These are phyloP conservation scores for Chytriomyces confervae DNA, from an alignment of 192 early-diverging fungal genomes.

Conservation along the genomic window DNA sequence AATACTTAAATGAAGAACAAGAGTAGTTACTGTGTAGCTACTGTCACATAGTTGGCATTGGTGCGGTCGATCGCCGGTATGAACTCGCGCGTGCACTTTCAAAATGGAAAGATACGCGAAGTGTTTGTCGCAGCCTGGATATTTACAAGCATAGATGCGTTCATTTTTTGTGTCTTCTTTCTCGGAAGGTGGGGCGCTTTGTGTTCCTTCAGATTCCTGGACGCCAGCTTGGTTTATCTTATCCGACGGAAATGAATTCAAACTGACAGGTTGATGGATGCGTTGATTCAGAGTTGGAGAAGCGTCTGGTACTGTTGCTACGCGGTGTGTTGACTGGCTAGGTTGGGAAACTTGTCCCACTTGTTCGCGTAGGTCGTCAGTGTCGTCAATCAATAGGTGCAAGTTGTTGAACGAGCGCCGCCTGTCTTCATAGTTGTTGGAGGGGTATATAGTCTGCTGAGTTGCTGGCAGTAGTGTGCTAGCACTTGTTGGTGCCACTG, in stretches of 20 bases:
- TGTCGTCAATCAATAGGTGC: too few species aligned
- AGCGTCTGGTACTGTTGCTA: not conserved
- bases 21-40: not conserved
- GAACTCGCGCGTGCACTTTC: constrained; percentile 68
- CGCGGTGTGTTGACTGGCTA: not conserved
- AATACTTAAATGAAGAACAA: not conserved
- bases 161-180: not conserved
- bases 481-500: too few species aligned
- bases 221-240: not conserved
- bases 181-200: not conserved
- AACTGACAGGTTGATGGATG: not conserved
- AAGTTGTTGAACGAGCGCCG: too few species aligned
- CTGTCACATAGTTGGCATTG: not conserved
- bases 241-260: not conserved
- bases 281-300: not conserved
- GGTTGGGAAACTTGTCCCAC: too few species aligned
- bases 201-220: not conserved
- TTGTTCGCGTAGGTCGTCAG: too few species aligned
- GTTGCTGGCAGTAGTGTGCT: too few species aligned
- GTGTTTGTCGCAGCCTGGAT: constrained; percentile 33
- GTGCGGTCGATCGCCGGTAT: constrained; percentile 57
- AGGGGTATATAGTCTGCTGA: too few species aligned
- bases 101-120: constrained; percentile 50
- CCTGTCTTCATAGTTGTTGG: too few species aligned
- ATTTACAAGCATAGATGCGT: constrained; percentile 15